Conservation (phyloP, 495 filamentous ascomycete species). For the Paragyromitra xinjiangensis region DNA sequence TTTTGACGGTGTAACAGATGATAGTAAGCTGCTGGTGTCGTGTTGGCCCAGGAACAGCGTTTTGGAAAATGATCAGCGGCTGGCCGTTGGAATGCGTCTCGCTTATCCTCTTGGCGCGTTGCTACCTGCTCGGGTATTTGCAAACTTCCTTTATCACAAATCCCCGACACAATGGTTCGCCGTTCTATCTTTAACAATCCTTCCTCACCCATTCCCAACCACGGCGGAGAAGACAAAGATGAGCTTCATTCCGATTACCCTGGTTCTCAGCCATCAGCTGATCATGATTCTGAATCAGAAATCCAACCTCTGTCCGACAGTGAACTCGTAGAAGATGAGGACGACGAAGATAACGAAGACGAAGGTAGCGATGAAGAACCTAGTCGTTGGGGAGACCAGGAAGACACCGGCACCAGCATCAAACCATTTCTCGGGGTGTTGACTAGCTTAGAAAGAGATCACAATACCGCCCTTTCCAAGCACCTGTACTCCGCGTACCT, state of each 20-base stretch:
- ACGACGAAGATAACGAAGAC: slow-evolving; percentile 11
- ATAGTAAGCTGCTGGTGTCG: background rate
- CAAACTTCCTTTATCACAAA: background rate
- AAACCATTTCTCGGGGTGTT: slow-evolving; percentile 24
- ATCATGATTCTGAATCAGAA: background rate
- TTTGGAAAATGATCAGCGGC: background rate
- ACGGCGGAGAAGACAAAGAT: background rate
- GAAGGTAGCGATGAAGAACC: slow-evolving; percentile 2
- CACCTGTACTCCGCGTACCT: slow-evolving; percentile 50
- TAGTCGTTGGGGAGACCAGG: slow-evolving; percentile 29
- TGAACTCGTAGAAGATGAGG: background rate
- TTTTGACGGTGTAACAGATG: background rate
- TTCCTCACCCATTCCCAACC: background rate
- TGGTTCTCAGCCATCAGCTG: background rate
- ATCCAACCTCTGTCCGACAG: background rate
- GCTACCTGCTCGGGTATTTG: background rate
- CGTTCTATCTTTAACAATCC: slow-evolving; percentile 46
- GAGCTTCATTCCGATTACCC: background rate
- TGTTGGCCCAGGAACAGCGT: background rate
- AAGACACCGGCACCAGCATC: slow-evolving; percentile 32
- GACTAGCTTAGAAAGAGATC: slow-evolving; percentile 34
- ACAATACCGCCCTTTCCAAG: slow-evolving; percentile 34
- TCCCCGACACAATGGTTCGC: slow-evolving; percentile 17
- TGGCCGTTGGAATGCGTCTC: slow-evolving; percentile 12
- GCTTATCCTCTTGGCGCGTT: slow-evolving; percentile 11